Conservation (phyloP, 2,329 filamentous ascomycete species). For the Mariannaea elegans region DNA sequence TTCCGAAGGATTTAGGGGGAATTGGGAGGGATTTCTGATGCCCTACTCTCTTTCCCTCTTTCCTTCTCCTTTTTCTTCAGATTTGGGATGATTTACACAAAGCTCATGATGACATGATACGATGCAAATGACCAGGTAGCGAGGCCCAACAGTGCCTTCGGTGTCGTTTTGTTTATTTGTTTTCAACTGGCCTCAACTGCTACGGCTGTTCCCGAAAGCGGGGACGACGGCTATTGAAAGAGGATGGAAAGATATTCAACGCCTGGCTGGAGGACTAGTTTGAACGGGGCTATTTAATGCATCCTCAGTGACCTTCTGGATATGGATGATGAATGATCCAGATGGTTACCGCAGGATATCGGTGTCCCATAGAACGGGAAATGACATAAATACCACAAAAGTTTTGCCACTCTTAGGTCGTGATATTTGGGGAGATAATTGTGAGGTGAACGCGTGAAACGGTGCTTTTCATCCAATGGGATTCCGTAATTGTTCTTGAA, state of each 20-base stretch:
- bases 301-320: conserved; percentile 16
- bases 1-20: conserved; percentile 10
- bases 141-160: conserved; percentile 38
- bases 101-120: conserved; percentile 41
- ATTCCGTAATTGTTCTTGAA: no score
- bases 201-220: conserved; percentile 6
- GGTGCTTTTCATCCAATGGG: no score
- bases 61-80: neutral
- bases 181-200: conserved; percentile 8
- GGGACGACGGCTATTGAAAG: conserved; percentile 14
- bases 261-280: neutral
- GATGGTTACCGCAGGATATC: conserved; percentile 23
- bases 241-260: neutral
- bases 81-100: conserved; percentile 29
- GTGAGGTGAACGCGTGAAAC: neutral
- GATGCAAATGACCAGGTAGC: conserved; percentile 38
- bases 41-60: conserved; percentile 11
- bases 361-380: conserved; percentile 41
- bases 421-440: neutral
- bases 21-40: conserved; percentile 17
- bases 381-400: conserved; percentile 34
- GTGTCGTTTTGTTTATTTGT: conserved; percentile 31
- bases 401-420: neutral
- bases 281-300: conserved; percentile 32
- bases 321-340: conserved; percentile 9